These are phyloP conservation scores for Cucurbita argyrosperma DNA, from an alignment of 306 rosid genomes.

Conservation along the genomic window DNA sequence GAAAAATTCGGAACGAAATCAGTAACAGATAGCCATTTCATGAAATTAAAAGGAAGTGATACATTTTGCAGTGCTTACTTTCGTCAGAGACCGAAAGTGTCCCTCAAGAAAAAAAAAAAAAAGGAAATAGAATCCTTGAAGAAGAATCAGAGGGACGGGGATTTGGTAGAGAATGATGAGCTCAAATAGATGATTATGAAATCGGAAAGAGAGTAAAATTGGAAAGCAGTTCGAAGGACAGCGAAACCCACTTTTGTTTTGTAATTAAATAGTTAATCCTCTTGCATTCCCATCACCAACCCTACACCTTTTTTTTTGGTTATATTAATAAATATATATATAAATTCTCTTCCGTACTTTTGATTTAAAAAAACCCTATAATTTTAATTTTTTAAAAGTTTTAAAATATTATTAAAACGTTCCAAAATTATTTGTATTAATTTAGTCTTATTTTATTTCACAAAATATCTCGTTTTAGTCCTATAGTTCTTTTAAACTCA, in stretches of 20 bases:
- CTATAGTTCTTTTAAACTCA: too few species aligned
- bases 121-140: too few species aligned
- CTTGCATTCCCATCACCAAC: neutral
- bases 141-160: neutral
- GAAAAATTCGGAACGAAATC: neutral
- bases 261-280: neutral
- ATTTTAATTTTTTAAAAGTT: too few species aligned
- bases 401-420: too few species aligned
- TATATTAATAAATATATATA: too few species aligned
- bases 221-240: neutral
- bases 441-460: too few species aligned
- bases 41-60: neutral
- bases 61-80: neutral
- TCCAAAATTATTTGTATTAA: too few species aligned
- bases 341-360: too few species aligned
- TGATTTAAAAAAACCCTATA: too few species aligned
- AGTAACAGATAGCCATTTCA: neutral
- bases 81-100: neutral
- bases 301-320: neutral
- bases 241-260: neutral
- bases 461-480: too few species aligned
- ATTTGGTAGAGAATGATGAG: constrained; percentile 1
- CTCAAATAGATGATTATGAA: neutral
- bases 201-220: neutral
- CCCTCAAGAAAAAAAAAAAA: neutral